Evolutionary conservation across 768 basidiomycete genomes (phyloP).

Genomic region (Cyclocybe aegerita): DNA sequence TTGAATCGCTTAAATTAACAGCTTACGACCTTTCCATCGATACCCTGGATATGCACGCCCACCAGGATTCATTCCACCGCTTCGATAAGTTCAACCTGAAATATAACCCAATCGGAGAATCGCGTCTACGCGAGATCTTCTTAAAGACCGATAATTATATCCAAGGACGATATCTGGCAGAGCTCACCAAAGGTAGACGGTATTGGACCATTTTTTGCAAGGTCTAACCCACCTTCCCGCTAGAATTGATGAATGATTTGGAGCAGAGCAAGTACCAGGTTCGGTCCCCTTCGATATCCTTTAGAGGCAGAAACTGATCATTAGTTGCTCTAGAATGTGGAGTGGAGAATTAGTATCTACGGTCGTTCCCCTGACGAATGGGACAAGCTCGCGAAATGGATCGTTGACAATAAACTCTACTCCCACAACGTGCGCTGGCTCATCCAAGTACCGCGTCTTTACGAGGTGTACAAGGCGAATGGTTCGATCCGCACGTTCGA

Average conservation of each 20-base stretch:
- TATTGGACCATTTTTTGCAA: not conserved
- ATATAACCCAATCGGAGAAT: conserved; percentile 97
- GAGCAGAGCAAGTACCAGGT: conserved; percentile 99
- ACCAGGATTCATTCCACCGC: conserved; percentile 96
- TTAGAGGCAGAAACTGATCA: not conserved
- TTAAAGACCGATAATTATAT: conserved; percentile 97
- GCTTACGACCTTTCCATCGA: conserved; percentile 99
- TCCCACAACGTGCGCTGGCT: conserved; percentile 99
- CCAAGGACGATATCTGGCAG: conserved; percentile 89
- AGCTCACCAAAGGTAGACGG: conserved; percentile 79
- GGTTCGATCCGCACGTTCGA: conserved; percentile 85
- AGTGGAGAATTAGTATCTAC: conserved; percentile 97
- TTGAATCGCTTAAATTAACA: conserved; percentile 89
- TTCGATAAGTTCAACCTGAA: conserved; percentile 99
- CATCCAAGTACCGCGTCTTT: conserved; percentile 91
- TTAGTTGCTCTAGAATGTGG: conserved; percentile 65
- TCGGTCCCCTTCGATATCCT: conserved; percentile 7
- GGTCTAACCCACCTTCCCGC: not conserved
- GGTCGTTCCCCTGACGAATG: conserved; percentile 83
- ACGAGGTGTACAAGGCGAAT: conserved; percentile 92
- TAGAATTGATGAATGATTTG: conserved; percentile 96
- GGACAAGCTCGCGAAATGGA: conserved; percentile 99
- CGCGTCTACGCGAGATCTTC: conserved; percentile 93
- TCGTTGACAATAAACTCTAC: conserved; percentile 87
- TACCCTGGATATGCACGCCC: conserved; percentile 99